Conservation (phyloP, 495 filamentous ascomycete species). For the Bryoglossum gracile region DNA sequence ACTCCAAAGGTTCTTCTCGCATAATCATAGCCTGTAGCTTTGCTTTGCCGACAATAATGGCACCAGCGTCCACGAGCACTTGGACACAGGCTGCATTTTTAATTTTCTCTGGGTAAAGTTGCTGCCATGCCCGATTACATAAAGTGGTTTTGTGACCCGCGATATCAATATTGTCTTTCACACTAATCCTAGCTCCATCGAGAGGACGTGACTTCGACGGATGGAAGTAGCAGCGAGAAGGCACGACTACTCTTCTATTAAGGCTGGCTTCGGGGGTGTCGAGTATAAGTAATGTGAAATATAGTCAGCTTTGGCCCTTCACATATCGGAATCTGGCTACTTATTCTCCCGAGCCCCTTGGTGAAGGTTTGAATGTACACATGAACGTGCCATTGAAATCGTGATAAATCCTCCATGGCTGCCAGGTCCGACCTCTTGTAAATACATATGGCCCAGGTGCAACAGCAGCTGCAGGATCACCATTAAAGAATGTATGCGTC, state of each 20-base stretch:
- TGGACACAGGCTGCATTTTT: constrained; percentile 41
- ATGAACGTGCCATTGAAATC: constrained; percentile 9
- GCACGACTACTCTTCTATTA: constrained; percentile 7
- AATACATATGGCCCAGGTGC: constrained; percentile 1
- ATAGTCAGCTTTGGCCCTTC: constrained; percentile 1
- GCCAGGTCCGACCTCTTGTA: background rate
- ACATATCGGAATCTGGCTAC: background rate
- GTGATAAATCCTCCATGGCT: constrained; percentile 1
- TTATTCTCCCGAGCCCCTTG: background rate
- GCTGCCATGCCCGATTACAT: constrained; percentile 47
- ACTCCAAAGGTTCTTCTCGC: constrained; percentile 30
- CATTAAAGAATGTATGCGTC: background rate
- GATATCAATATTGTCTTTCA: constrained; percentile 56
- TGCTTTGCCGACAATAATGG: constrained; percentile 49
- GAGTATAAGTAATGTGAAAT: background rate
- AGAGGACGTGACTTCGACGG: constrained; percentile 4
- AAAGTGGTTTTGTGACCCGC: constrained; percentile 44
- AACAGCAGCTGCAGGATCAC: background rate
- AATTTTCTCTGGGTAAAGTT: constrained; percentile 39
- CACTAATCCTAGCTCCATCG: constrained; percentile 33
- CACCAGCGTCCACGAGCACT: constrained; percentile 48
- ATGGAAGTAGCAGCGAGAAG: constrained; percentile 10
- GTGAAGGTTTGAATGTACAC: constrained; percentile 8
- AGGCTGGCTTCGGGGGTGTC: background rate
- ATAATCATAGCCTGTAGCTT: constrained; percentile 53